phyloP scores from a whole-genome alignment of 164 flowering plant genomes.

The Macadamia integrifolia region DNA sequence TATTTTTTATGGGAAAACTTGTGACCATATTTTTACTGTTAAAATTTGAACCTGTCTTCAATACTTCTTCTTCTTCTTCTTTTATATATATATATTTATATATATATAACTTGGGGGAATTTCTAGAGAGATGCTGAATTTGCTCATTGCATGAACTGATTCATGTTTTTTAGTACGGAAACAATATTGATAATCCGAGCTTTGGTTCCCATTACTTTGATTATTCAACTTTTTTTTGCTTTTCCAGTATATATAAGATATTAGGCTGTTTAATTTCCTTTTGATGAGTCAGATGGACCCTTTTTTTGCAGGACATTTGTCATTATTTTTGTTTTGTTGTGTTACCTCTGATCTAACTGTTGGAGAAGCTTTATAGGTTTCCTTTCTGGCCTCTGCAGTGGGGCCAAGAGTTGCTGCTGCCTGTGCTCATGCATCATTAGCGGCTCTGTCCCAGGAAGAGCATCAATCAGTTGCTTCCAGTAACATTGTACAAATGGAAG shows the following conservation, averaged over 20 bases:
- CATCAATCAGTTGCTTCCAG: constrained; percentile 21
- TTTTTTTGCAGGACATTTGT: constrained; percentile 4
- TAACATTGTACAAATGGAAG: constrained; percentile 32
- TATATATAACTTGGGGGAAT: too few species aligned
- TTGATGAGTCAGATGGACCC: neutral
- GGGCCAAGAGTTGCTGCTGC: constrained; percentile 99
- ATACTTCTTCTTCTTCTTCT: too few species aligned
- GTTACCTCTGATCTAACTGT: constrained; percentile 3
- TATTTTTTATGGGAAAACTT: too few species aligned
- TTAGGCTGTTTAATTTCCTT: too few species aligned
- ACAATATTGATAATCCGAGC: neutral
- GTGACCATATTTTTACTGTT: too few species aligned
- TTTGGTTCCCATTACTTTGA: neutral
- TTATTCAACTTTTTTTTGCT: neutral
- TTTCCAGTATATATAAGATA: too few species aligned
- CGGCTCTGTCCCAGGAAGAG: constrained; percentile 57
- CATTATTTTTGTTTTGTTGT: neutral
- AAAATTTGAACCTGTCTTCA: too few species aligned
- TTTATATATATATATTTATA: too few species aligned
- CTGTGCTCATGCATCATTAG: constrained; percentile 94
- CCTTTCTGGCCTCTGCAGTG: constrained; percentile 86
- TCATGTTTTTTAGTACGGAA: too few species aligned
- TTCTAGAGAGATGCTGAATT: too few species aligned
- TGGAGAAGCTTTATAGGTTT: constrained; percentile 50
- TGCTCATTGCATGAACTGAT: too few species aligned